Base-by-base conservation (phyloP, 164 flowering plant species). In the Kalanchoe fedtschenkoi region DNA sequence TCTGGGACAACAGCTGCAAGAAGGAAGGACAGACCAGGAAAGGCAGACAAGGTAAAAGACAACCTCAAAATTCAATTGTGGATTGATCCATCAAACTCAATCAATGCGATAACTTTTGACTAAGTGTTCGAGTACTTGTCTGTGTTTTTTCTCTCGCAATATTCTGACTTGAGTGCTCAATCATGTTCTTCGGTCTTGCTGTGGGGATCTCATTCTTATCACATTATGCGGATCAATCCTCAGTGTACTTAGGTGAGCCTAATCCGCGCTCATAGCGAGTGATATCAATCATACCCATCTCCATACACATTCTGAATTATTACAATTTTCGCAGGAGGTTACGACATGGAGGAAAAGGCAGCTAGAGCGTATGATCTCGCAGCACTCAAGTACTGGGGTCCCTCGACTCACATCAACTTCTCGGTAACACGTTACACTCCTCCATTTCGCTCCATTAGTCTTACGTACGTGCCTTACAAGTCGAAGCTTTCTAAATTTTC, bases 1-100 rank as follows among this genome's bases (percentile, higher is more conserved):
- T 89, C 3, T 87, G 95, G 97, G 97, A 89, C 60, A 89, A 89
- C 69, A 90, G 97, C 65, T 90, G 92, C 81, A 90, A 88, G 84
- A 90, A 86, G 67, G 97, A 90, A 70, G 97, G 97, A 19, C 97
- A 90, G 66, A 87, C 87, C 58, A 85, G 97, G 66, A 90, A 90
- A 77, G 97, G 97, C 62, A 88, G 97, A 66, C 97, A 90, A 90
- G 97, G 97, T 90, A 69, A 65, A 56, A n/a, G n/a, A n/a, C n/a
- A 28, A 58, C 28, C n/a, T 58, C 15, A 33, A 33, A 30, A 33
- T 58, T 21, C 32, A 51, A 51, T 24, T 51, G 56, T 16, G 17
- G 16, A 7, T 32, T 1, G 28, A 61, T 5, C 28, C 11, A 29
- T 13, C 13, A 26, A 42, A 62, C 55, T 1, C 6, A 33, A 62